Evolutionary conservation across 306 rosid species (phyloP).

Genomic region (Cicer chorassanicum): DNA sequence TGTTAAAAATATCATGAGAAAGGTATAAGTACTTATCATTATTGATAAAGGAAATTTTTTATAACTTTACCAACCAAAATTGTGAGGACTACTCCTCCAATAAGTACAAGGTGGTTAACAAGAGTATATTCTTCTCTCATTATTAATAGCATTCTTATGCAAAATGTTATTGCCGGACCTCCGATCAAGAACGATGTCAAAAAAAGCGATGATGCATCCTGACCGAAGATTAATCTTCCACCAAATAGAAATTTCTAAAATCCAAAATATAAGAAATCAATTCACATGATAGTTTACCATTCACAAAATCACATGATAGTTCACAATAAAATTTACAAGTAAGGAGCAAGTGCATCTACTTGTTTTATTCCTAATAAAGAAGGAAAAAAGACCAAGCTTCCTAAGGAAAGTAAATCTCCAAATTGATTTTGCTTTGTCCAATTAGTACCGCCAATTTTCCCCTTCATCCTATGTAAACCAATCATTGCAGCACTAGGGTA

Average conservation of each 20-base stretch:
- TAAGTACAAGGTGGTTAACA: conserved; percentile 57
- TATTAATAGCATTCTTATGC: conserved; percentile 65
- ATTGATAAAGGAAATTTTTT: conserved; percentile 35
- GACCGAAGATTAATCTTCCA: conserved; percentile 86
- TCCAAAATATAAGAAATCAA: conserved; percentile 5
- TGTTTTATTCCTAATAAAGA: neutral
- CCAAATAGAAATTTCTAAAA: conserved; percentile 85
- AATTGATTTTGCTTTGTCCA: conserved; percentile 2
- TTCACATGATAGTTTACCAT: neutral
- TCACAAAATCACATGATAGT: too few species aligned
- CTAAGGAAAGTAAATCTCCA: too few species aligned
- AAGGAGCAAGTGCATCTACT: too few species aligned
- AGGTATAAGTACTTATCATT: conserved; percentile 23
- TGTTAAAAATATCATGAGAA: conserved; percentile 39
- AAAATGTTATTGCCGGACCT: conserved; percentile 81
- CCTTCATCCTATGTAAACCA: neutral
- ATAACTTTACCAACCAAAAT: conserved; percentile 76
- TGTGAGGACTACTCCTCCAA: conserved; percentile 71
- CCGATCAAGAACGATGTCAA: conserved; percentile 78
- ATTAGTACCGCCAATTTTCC: neutral
- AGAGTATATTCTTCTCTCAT: conserved; percentile 44
- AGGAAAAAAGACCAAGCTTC: neutral
- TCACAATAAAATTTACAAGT: too few species aligned
- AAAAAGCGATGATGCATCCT: conserved; percentile 71
- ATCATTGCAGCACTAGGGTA: neutral